Base-by-base conservation (phyloP, 208 protist species). In the Leptomonas seymouri region DNA sequence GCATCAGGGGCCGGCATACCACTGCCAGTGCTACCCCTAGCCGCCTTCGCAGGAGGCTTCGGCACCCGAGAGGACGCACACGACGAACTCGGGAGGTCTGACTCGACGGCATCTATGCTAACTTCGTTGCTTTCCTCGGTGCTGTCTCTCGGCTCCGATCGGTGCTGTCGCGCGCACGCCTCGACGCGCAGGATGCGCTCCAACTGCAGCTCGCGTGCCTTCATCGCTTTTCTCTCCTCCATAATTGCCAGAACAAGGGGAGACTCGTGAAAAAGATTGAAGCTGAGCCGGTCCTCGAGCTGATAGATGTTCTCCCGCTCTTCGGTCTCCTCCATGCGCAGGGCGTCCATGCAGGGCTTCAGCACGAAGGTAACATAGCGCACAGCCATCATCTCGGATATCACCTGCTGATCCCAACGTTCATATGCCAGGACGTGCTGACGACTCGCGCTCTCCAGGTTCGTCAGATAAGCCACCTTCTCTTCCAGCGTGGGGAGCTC, bases 341-440 rank as follows among this genome's bases (percentile, higher is more conserved):
- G 63, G 34, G 86, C 71, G 23, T 93, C 84, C 64, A 92, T 72
- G 64, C 83, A 81, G 9, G 89, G 85, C 62, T 85, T 84, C 45
- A 95, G 55, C 20, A 95, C 84, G 67, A 86, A 89, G 11, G 83
- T 91, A 5, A 93, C 85, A 70, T 88, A 95, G 55, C 71, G 65
- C 51, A 92, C 84, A 23, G 83, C 74, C 84, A 92, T 93, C 86
- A 93, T 90, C 67, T 95, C 84, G 1, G 67, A 66, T 11, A 88
- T 46, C 0, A 91, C 80, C 23, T 79, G 77, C 27, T 80, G 68
- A 41, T 90, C 85, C 87, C 84, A 93, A 25, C 64, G 54, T 73
- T 93, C 90, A n/a, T 60, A 78, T 11, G 74, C 75, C 15, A 71
- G 14, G 0, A 95, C 42, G 44, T 84, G 74, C 49, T 82, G 46